phyloP scores from a whole-genome alignment of 176 grass and related monocot species.

The Tillandsia leiboldiana region DNA sequence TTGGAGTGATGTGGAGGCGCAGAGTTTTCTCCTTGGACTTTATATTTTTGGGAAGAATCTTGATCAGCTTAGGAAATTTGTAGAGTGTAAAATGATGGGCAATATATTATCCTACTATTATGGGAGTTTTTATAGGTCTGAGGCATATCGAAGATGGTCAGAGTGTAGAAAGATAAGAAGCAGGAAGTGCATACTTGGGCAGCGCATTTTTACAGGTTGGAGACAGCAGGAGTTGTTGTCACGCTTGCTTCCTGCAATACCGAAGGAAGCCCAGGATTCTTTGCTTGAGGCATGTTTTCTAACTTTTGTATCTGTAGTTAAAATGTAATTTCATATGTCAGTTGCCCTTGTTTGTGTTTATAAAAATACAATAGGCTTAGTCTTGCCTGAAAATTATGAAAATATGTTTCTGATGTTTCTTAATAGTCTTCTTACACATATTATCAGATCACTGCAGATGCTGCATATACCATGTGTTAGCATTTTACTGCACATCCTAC shows the following conservation, averaged over 20 bases:
- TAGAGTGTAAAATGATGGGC: constrained; percentile 55
- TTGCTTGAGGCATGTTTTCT: constrained; percentile 25
- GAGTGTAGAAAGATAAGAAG: constrained; percentile 64
- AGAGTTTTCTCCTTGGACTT: constrained; percentile 72
- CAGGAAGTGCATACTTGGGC: constrained; percentile 68
- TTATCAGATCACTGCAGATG: background rate
- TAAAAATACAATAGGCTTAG: background rate
- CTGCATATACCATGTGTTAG: background rate
- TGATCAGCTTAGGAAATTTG: constrained; percentile 57
- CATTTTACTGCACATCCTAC: background rate
- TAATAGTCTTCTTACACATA: background rate
- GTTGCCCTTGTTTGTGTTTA: background rate
- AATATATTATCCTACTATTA: constrained; percentile 84
- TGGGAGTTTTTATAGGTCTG: constrained; percentile 67
- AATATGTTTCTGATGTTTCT: background rate
- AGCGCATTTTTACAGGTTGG: constrained; percentile 77
- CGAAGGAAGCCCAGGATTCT: constrained; percentile 45
- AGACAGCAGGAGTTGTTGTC: constrained; percentile 74
- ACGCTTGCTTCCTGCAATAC: constrained; percentile 38
- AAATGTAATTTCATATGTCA: too few relatives aligned
- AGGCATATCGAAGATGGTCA: constrained; percentile 56
- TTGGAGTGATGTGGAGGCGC: constrained; percentile 55
- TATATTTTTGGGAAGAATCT: constrained; percentile 95
- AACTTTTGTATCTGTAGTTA: background rate
- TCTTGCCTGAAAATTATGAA: background rate